Base-by-base conservation (phyloP, 1,284 basidiomycete genomes). In the Fomitopsis palustris region DNA sequence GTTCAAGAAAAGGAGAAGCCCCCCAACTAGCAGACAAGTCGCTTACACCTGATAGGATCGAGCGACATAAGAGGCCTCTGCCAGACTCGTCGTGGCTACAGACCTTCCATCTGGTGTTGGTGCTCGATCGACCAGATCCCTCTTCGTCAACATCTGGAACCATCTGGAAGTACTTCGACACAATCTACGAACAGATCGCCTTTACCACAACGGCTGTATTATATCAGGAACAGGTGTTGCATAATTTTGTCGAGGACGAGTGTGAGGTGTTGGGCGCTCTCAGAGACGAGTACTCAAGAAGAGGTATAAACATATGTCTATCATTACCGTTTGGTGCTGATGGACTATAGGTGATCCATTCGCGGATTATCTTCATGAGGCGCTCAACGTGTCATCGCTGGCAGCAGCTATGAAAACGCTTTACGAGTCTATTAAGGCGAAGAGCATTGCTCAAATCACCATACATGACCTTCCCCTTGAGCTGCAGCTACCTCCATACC, bases 151-250 rank as follows among this genome's bases (percentile, higher is more conserved):
- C 85, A 17, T 85, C 85, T 14, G 87, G 87, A n/a, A 89, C 88
- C 67, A 77, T 92, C 23, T 76, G 83, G 58, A 85, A 85, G 70
- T 92, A 93, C 67, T 90, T 93, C 66, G 90, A 95, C 70, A 82
- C 86, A 29, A 83, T 93, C 49, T 97, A 97, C 71, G 85, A 92
- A 62, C 93, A 95, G 68, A 83, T 96, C 53, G 88, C 89, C 0
- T 93, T 96, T 75, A 88, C 90, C 8, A 79, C 95, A 62, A 92
- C 94, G 1, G 95, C 95, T 2, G 93, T 95, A 4, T 80, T 96
- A 12, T 94, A 87, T 63, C 90, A 92, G 68, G 88, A 95, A 66
- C 93, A 97, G 75, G 88, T 94, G 8, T 73, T 88, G 60, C 86
- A 86, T 33, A 89, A 90, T 67, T 95, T 90, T 73, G 90, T 96